These are phyloP conservation scores for Solanum hybrid DNA, from an alignment of 305 asterid genomes.

Conservation along the genomic window DNA sequence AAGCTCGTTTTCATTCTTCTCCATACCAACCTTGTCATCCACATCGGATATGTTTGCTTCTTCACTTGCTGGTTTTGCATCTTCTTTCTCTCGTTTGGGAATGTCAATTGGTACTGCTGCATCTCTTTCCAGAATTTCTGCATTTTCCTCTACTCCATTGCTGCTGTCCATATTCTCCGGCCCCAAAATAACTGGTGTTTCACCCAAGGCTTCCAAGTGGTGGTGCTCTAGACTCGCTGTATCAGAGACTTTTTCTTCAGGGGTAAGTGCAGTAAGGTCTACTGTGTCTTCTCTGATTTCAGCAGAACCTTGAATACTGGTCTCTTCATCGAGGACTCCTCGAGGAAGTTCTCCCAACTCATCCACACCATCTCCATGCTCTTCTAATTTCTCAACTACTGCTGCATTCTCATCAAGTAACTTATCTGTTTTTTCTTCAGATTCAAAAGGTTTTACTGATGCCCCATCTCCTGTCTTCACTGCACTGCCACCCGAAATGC, in stretches of 20 bases:
- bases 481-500: background rate
- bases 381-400: slow-evolving; percentile 1
- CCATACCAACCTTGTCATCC: background rate
- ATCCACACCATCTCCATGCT: background rate
- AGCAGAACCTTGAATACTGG: background rate
- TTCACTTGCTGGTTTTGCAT: background rate
- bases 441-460: background rate
- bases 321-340: slow-evolving; percentile 12
- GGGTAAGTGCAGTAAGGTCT: background rate
- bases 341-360: slow-evolving; percentile 13
- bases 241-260: background rate
- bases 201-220: background rate
- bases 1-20: background rate
- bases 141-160: background rate
- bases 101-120: background rate
- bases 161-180: background rate
- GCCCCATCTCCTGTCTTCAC: background rate
- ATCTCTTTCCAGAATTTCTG: background rate
- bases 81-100: background rate
- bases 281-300: slow-evolving; percentile 2
- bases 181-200: background rate
- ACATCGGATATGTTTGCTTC: background rate
- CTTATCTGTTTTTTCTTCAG: background rate
- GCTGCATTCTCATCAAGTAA: background rate
- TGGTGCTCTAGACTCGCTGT: background rate